phyloP scores from a whole-genome alignment of 345 rosid species.

The Eucalyptus urophylla region DNA sequence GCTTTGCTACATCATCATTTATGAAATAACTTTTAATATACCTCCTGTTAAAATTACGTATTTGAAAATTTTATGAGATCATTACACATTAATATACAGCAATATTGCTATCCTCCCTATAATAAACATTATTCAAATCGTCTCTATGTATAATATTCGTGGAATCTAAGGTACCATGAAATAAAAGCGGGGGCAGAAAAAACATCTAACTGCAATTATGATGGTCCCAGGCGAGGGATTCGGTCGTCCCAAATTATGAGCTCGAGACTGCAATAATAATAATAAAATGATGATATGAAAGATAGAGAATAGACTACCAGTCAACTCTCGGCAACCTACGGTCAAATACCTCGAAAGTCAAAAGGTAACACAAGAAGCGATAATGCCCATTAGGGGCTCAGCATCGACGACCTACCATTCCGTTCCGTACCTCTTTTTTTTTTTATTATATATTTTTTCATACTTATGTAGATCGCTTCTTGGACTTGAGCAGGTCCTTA shows the following conservation, averaged over 20 bases:
- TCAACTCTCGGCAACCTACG: neutral
- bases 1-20: neutral
- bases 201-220: neutral
- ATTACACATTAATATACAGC: neutral
- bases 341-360: neutral
- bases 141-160: neutral
- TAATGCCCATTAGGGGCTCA: neutral
- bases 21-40: fast-evolving
- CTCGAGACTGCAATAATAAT: neutral
- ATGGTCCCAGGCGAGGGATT: neutral
- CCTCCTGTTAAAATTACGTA: fast-evolving
- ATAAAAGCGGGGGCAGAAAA: neutral
- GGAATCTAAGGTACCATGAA: neutral
- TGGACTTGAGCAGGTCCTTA: no score
- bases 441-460: neutral
- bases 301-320: neutral
- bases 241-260: neutral
- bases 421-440: neutral
- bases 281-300: neutral
- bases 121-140: neutral
- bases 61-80: neutral
- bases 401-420: neutral
- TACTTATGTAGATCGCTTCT: neutral
- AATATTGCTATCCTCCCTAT: neutral
- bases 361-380: neutral